Evolutionary conservation across 306 rosid species (phyloP).

Genomic region (Cucumis cinereus): DNA sequence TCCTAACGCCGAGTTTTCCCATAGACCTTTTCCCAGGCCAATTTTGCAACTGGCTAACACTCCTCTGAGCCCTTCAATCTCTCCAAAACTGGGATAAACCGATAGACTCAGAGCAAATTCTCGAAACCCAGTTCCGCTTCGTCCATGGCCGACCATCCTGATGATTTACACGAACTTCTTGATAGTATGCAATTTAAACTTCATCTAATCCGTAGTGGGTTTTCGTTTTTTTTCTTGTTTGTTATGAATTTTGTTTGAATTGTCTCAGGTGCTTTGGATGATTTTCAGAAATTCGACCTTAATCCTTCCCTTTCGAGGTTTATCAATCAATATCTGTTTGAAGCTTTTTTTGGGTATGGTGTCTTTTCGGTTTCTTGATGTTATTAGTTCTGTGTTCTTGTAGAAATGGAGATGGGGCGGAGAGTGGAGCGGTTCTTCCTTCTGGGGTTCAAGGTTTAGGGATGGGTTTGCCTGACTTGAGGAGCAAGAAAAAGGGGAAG

Average conservation of each 20-base stretch:
- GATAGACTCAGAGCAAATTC: neutral
- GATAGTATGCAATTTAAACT: constrained; percentile 36
- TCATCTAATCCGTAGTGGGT: neutral
- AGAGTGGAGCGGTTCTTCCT: constrained; percentile 24
- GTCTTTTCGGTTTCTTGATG: neutral
- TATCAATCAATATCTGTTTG: neutral
- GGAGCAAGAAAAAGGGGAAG: constrained; percentile 66
- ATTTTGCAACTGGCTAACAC: neutral
- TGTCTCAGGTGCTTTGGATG: constrained; percentile 85
- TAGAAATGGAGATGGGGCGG: constrained; percentile 25
- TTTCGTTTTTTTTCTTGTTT: neutral
- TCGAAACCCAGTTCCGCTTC: neutral
- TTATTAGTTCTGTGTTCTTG: neutral
- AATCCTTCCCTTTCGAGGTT: constrained; percentile 43
- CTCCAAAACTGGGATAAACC: neutral
- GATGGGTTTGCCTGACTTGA: constrained; percentile 67
- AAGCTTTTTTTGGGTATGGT: neutral
- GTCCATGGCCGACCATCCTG: constrained; percentile 53
- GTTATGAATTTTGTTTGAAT: constrained; percentile 1
- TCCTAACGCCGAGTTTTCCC: neutral
- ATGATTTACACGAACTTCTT: constrained; percentile 77
- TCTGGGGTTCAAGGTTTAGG: constrained; percentile 78
- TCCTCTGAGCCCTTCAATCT: neutral
- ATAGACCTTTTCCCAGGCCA: neutral
- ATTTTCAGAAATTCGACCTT: constrained; percentile 66